Base-by-base conservation (phyloP, 495 filamentous ascomycete species). In the Rhypophila decipiens region DNA sequence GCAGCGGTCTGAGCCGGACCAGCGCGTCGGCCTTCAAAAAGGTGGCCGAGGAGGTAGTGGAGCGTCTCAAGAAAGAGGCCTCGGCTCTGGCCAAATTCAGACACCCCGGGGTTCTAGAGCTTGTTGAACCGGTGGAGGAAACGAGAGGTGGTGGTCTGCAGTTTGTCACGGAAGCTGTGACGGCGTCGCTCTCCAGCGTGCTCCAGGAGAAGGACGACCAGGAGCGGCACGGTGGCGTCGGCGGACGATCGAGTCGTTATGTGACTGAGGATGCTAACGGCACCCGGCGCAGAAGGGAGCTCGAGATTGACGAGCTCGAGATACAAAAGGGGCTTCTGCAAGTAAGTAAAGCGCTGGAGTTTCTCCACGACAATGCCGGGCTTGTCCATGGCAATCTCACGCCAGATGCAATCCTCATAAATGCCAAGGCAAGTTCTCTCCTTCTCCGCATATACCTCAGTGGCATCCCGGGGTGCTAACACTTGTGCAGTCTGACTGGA, bases 271-370 rank as follows among this genome's bases (percentile, higher is more conserved):
- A 90, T 48, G 71, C 82, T 2, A 83, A 89, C 42, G 89, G 87
- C 20, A 76, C 73, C 12, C 76, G 85, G 48, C 74, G 82, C 58
- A 72, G 88, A 52, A 77, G 87, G 51, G 94, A 97, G 58, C 53
- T 96, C 2, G 93, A 97, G 60, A 90, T 98, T 47, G 94, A 98
- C 60, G 93, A 98, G 68, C 69, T 98, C 52, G 93, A 98, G 63
- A 93, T 97, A 52, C 93, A 97, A 63, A 97, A 97, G 68, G 93
- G 93, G 0, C 64, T 97, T 35, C 67, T 96, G 39, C 93, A 98
- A 65, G 77, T 97, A 33, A 88, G 87, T 51, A 96, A 95, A 63
- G 93, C 90, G 15, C 70, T 98, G 20, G 90, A 98, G 67, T 98
- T 98, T 56, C 71, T 98, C 17, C 93, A 98, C 57, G 93, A 97